A percentile compares a stretch with the other conserved stretches of the same genome.
Evolutionary conservation across 257 asterid genomes (phyloP).

Genomic region (Solanum etuberosum): DNA sequence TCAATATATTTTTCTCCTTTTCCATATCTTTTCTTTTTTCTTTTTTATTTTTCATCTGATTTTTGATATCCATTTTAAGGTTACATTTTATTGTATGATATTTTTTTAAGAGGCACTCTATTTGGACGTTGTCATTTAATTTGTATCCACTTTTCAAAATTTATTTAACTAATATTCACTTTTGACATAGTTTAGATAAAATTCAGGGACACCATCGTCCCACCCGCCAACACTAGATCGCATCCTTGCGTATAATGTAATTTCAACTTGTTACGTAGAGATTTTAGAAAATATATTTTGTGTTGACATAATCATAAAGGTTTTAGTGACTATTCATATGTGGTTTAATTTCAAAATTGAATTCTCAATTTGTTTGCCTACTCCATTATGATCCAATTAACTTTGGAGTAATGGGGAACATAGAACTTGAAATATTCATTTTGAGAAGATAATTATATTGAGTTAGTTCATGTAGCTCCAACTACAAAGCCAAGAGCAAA

Average conservation of each 20-base stretch:
- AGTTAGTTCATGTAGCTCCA: not conserved
- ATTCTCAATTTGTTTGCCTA: not conserved
- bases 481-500: not conserved
- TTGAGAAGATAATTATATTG: not conserved
- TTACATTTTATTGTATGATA: not conserved
- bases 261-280: not conserved
- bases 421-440: not conserved
- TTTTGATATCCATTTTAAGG: not conserved
- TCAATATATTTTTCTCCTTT: not conserved
- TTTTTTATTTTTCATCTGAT: not conserved
- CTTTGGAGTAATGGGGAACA: not conserved
- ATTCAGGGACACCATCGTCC: not conserved
- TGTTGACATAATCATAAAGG: not conserved
- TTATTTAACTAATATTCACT: not conserved
- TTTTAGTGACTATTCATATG: not conserved
- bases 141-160: not conserved
- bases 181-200: too few relatives aligned
- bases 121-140: too few relatives aligned
- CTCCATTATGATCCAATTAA: not conserved
- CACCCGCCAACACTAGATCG: not conserved
- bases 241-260: not conserved
- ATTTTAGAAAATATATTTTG: not conserved
- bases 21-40: not conserved
- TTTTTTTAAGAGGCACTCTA: not conserved
- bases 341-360: not conserved